These are phyloP conservation scores for Rhododendron mucronatum DNA, from an alignment of 148 eudicot genomes.

Conservation along the genomic window DNA sequence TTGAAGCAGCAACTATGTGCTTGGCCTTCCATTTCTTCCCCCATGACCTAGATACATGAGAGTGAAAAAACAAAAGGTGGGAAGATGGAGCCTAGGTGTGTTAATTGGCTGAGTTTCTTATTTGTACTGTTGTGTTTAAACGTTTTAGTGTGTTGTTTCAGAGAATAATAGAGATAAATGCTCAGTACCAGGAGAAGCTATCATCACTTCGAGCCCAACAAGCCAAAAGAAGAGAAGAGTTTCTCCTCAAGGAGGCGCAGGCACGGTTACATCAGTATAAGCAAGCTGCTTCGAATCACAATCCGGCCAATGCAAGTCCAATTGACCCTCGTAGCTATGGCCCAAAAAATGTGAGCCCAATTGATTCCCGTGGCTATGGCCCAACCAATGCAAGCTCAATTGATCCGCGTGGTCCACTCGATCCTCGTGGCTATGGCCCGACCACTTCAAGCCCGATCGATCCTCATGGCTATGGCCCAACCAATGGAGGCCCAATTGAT, in stretches of 20 bases:
- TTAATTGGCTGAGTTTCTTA: neutral
- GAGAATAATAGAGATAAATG: conserved; percentile 52
- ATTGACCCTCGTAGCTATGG: conserved; percentile 2
- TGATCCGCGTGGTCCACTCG: neutral
- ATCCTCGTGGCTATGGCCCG: neutral
- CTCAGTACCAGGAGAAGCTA: conserved; percentile 33
- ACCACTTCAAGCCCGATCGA: neutral
- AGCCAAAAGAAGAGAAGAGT: conserved; percentile 24
- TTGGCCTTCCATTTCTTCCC: neutral
- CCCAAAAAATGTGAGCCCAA: neutral
- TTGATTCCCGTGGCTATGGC: conserved; percentile 5
- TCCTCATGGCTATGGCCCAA: neutral
- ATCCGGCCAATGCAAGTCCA: neutral
- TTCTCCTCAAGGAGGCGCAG: conserved; percentile 21
- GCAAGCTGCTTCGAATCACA: conserved; percentile 3
- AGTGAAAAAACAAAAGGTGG: neutral
- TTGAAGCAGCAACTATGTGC: neutral
- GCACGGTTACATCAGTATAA: conserved; percentile 17
- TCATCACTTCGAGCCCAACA: conserved; percentile 20
- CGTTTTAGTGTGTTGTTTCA: conserved; percentile 18
- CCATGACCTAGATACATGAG: neutral
- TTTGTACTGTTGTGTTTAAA: neutral
- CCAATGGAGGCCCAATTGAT: neutral
- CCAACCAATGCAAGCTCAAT: neutral
- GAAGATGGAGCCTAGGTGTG: neutral